Evolutionary conservation across 345 rosid genomes (phyloP).

Genomic region (Euphorbia pulcherrima): DNA sequence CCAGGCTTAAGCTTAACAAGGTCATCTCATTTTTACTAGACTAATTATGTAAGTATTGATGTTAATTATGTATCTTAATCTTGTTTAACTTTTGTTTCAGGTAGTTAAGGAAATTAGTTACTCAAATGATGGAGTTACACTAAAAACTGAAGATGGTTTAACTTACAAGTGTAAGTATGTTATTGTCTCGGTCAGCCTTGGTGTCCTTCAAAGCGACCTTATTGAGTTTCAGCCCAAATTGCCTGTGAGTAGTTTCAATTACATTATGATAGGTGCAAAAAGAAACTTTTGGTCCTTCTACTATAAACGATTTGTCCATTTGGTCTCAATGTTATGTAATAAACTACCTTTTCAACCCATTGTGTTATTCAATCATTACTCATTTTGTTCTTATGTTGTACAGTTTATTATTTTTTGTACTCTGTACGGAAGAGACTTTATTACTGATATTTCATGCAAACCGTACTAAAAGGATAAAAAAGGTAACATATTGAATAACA

Average conservation of each 20-base stretch:
- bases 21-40: neutral
- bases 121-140: slow-evolving; percentile 20
- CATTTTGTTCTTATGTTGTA: too few relatives aligned
- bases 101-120: slow-evolving; percentile 21
- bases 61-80: neutral
- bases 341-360: too few relatives aligned
- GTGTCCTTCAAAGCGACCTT: slow-evolving; percentile 32
- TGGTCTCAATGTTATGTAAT: too few relatives aligned
- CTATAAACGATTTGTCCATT: too few relatives aligned
- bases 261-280: too few relatives aligned
- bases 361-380: too few relatives aligned
- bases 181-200: slow-evolving; percentile 31
- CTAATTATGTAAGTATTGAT: neutral
- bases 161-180: slow-evolving; percentile 22
- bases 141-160: slow-evolving; percentile 31
- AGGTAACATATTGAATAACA: too few relatives aligned
- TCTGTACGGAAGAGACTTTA: too few relatives aligned
- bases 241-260: slow-evolving; percentile 17
- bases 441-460: too few relatives aligned
- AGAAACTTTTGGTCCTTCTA: too few relatives aligned
- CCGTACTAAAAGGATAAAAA: too few relatives aligned
- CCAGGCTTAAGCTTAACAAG: slow-evolving; percentile 35
- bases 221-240: slow-evolving; percentile 26
- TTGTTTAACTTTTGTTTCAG: neutral
- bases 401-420: too few relatives aligned